These are phyloP conservation scores for Diplogelasinospora grovesii DNA, from an alignment of 495 filamentous ascomycete species.

Conservation along the genomic window DNA sequence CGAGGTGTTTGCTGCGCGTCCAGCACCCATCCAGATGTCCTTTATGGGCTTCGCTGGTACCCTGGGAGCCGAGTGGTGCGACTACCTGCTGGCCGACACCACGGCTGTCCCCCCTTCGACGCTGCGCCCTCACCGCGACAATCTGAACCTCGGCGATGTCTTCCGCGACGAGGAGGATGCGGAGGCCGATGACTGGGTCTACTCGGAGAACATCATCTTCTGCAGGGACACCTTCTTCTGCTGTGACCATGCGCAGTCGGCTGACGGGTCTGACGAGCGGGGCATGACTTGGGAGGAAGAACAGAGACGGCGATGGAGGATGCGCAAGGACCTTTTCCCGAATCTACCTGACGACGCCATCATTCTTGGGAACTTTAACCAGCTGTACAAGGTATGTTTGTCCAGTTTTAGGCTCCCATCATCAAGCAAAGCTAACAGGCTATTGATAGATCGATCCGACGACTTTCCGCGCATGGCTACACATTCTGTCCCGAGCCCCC, in stretches of 20 bases:
- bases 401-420: background rate
- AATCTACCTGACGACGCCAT: slow-evolving; percentile 73
- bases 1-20: slow-evolving; percentile 92
- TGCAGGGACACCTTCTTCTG: slow-evolving; percentile 97
- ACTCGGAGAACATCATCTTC: slow-evolving; percentile 95
- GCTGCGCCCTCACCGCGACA: slow-evolving; percentile 68
- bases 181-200: slow-evolving; percentile 73
- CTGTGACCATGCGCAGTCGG: slow-evolving; percentile 93
- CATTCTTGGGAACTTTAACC: slow-evolving; percentile 97
- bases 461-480: slow-evolving; percentile 93
- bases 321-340: slow-evolving; percentile 94
- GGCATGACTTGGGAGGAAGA: slow-evolving; percentile 78
- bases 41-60: slow-evolving; percentile 99
- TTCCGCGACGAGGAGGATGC: slow-evolving; percentile 61
- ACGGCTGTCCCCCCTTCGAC: slow-evolving; percentile 81
- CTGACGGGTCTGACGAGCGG: slow-evolving; percentile 63
- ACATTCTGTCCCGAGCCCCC: slow-evolving; percentile 78
- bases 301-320: slow-evolving; percentile 75
- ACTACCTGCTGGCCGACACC: slow-evolving; percentile 88
- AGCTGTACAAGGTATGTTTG: slow-evolving; percentile 85
- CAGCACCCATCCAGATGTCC: slow-evolving; percentile 96
- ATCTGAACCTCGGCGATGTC: slow-evolving; percentile 65
- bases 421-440: slow-evolving; percentile 8
- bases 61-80: slow-evolving; percentile 96
- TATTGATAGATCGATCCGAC: slow-evolving; percentile 82